Evolutionary conservation across 176 grass and related monocot genomes (phyloP).

Genomic region (Eremochloa ophiuroides): DNA sequence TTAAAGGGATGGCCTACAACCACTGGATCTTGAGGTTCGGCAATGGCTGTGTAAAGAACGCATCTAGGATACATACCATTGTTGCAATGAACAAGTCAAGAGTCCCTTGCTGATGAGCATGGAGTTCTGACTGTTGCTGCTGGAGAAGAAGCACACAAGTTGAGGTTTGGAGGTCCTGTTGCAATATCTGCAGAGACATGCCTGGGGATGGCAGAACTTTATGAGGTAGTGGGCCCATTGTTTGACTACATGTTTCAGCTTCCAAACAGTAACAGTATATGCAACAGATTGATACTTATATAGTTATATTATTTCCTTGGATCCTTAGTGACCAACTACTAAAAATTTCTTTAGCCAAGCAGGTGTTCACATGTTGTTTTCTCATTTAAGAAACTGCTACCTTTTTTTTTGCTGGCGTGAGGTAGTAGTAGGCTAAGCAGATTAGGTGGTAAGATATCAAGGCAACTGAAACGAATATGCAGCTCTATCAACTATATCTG

Average conservation of each 20-base stretch:
- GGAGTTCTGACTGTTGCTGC: constrained; percentile 62
- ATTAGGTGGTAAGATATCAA: too few relatives aligned
- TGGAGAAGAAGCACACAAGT: constrained; percentile 79
- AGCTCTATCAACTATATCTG: too few relatives aligned
- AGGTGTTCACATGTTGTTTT: too few relatives aligned
- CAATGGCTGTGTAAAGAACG: constrained; percentile 83
- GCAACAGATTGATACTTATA: background rate
- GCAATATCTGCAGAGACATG: constrained; percentile 95
- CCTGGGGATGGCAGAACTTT: constrained; percentile 91
- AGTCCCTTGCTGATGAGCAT: too few relatives aligned
- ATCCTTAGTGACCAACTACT: background rate
- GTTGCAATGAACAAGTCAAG: too few relatives aligned
- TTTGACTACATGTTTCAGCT: constrained; percentile 79
- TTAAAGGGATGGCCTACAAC: constrained; percentile 81
- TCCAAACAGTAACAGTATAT: constrained; percentile 18
- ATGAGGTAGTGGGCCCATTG: constrained; percentile 69
- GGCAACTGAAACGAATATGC: too few relatives aligned
- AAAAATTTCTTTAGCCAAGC: background rate
- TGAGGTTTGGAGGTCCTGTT: constrained; percentile 90
- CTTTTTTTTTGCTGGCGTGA: too few relatives aligned
- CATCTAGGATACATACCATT: too few relatives aligned
- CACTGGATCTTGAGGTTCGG: constrained; percentile 80
- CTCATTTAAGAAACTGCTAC: too few relatives aligned
- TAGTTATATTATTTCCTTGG: too few relatives aligned
- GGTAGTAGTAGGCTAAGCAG: too few relatives aligned